Evolutionary conservation across 2,329 filamentous ascomycete species (phyloP).

Genomic region (Knoxdaviesia capensis): DNA sequence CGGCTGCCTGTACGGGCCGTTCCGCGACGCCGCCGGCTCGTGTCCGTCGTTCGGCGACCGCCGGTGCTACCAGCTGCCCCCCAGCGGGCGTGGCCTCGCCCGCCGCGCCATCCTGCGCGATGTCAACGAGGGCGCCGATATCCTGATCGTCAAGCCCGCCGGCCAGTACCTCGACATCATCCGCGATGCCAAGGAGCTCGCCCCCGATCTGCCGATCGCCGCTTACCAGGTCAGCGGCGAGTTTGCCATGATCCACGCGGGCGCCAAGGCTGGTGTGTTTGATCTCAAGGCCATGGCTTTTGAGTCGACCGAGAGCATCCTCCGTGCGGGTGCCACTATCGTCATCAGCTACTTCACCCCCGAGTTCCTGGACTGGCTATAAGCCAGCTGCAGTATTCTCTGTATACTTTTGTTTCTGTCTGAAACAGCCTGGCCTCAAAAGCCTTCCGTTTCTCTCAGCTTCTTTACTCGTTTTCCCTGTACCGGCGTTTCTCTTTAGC

Average conservation of each 20-base stretch:
- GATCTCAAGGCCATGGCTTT: slow-evolving; percentile 89
- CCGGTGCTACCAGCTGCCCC: slow-evolving; percentile 90
- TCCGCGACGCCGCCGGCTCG: slow-evolving; percentile 89
- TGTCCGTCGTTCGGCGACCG: slow-evolving; percentile 83
- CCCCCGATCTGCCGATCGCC: slow-evolving; percentile 75
- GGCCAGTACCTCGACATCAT: slow-evolving; percentile 95
- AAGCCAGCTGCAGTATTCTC: neutral
- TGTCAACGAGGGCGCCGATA: slow-evolving; percentile 83
- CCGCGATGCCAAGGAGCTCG: slow-evolving; percentile 87
- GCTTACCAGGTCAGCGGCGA: slow-evolving; percentile 96
- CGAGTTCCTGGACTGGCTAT: slow-evolving; percentile 48
- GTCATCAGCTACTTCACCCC: slow-evolving; percentile 90
- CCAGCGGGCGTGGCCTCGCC: slow-evolving; percentile 77
- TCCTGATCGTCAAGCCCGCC: slow-evolving; percentile 98
- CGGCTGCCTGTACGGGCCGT: slow-evolving; percentile 88
- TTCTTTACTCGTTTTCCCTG: no score
- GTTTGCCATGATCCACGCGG: slow-evolving; percentile 95
- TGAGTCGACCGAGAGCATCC: slow-evolving; percentile 81
- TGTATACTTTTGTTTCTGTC: no score
- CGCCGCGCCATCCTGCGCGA: slow-evolving; percentile 78
- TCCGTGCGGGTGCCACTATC: slow-evolving; percentile 83
- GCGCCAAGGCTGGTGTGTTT: slow-evolving; percentile 88
- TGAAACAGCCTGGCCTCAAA: no score
- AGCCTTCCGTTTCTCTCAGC: no score
- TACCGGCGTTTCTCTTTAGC: neutral